Percentiles rank a stretch among this genome's conserved stretches.
Conservation (phyloP, 306 rosid genomes). For the Abrus pulchellus region DNA sequence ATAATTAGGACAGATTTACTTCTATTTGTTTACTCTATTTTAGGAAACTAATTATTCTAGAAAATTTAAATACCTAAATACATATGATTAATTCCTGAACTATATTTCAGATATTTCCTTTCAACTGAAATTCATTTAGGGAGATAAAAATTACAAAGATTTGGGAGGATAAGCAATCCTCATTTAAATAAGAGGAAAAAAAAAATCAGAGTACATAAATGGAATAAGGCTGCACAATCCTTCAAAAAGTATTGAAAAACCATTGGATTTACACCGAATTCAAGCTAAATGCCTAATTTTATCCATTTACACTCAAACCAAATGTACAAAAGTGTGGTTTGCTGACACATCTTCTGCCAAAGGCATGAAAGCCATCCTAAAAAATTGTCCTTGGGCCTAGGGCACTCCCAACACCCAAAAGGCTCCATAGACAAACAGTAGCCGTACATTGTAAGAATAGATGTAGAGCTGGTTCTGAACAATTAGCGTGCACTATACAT, state of each 20-base stretch:
- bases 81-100: not conserved
- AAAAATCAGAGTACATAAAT: not conserved
- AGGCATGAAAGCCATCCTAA: not conserved
- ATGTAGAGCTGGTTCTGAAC: not conserved
- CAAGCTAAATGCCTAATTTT: not conserved
- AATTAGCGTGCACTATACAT: not conserved
- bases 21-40: too few relatives aligned
- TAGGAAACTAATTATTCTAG: too few relatives aligned
- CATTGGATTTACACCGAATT: not conserved
- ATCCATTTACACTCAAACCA: not conserved
- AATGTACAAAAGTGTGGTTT: not conserved
- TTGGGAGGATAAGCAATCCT: not conserved
- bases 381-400: not conserved
- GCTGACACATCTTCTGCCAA: not conserved
- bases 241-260: not conserved
- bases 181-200: not conserved
- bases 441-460: not conserved
- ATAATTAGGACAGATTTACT: too few relatives aligned
- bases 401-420: not conserved
- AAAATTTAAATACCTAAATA: not conserved
- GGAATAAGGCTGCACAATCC: not conserved
- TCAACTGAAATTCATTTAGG: not conserved
- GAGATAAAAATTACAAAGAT: not conserved
- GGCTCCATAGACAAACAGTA: slow-evolving; percentile 1
- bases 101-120: not conserved